phyloP scores from a whole-genome alignment of 805 yeast species.

The Jamesozyma gamospora region DNA sequence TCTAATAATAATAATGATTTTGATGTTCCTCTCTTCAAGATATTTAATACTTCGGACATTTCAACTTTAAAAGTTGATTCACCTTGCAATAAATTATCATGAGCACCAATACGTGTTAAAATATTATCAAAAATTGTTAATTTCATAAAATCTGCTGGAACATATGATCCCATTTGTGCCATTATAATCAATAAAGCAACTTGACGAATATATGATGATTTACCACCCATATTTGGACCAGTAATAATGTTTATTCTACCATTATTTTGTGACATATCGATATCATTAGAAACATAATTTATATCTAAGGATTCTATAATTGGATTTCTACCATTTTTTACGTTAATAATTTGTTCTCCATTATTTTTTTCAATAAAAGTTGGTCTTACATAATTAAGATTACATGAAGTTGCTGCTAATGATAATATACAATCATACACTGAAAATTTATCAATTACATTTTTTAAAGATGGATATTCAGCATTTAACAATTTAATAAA shows the following conservation, averaged over 20 bases:
- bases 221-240: slow-evolving; percentile 58
- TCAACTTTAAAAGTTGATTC: slow-evolving; percentile 90
- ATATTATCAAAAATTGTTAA: slow-evolving; percentile 59
- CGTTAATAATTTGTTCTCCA: slow-evolving; percentile 35
- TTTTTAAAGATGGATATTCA: slow-evolving; percentile 32
- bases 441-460: slow-evolving; percentile 40
- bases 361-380: slow-evolving; percentile 33
- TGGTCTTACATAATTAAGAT: slow-evolving; percentile 42
- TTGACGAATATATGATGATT: slow-evolving; percentile 47
- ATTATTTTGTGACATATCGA: slow-evolving; percentile 36
- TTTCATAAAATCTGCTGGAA: slow-evolving; percentile 41
- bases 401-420: slow-evolving; percentile 48
- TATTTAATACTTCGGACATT: slow-evolving; percentile 88
- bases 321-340: slow-evolving; percentile 57
- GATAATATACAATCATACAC: slow-evolving; percentile 59
- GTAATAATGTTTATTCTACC: slow-evolving; percentile 53
- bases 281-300: slow-evolving; percentile 57
- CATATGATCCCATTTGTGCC: slow-evolving; percentile 49
- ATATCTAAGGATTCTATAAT: slow-evolving; percentile 44
- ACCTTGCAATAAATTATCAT: slow-evolving; percentile 63
- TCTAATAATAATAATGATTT: slow-evolving; percentile 83
- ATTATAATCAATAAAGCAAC: slow-evolving; percentile 39
- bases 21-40: slow-evolving; percentile 65
- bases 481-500: slow-evolving; percentile 33
- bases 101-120: slow-evolving; percentile 67